Base-by-base conservation (phyloP, 2,329 filamentous ascomycete genomes). In the Phyllosticta capitalensis region DNA sequence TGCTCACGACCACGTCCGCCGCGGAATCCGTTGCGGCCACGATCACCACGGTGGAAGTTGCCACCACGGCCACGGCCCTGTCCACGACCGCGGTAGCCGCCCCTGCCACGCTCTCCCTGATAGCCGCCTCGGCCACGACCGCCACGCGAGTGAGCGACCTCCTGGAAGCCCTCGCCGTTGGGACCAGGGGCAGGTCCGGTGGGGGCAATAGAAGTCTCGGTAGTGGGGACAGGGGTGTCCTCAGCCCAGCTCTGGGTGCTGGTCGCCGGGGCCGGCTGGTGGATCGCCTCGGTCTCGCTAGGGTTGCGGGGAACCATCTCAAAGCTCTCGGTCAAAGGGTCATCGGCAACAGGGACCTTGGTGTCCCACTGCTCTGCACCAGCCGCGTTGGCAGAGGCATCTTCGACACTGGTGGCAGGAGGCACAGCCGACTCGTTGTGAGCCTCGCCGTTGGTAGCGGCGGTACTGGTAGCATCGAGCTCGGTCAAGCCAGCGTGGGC, bases 211-310 rank as follows among this genome's bases (percentile, higher is more conserved):
- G 48, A 52, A 22, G 52, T 52, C 19, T 68, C 61, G n/a, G 68
- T 64, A 52, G 70, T 61, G 21, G 72, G 61, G 30, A 64, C 63
- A 30, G 67, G 66, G 52, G 88, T 83, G 62, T 94, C 89, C 67
- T 95, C 90, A 24, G 89, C 89, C 89, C 89, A 95, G 67, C 86
- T 90, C 69, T 87, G 84, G 6, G 83, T 84, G 53, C 84, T 82
- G n/a, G 82, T 84, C 24, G 83, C 83, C 20, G 73, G 68, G 14
- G 74, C 72, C 20, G 70, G 64, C 53, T 79, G 75, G 50, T 83
- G 71, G 45, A 83, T 84, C 45, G 80, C 83, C 63, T 94, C 89
- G 5, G 87, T 86, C 78, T 95, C 90, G 56, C 83, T 76, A 53
- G 86, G 81, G 68, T 92, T 83, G 60, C 87, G 84, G 56, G 89